Evolutionary conservation across 805 yeast genomes (phyloP), one percentile per base, ranked within the genome.

Genomic region (Ogataea paraovalis): DNA sequence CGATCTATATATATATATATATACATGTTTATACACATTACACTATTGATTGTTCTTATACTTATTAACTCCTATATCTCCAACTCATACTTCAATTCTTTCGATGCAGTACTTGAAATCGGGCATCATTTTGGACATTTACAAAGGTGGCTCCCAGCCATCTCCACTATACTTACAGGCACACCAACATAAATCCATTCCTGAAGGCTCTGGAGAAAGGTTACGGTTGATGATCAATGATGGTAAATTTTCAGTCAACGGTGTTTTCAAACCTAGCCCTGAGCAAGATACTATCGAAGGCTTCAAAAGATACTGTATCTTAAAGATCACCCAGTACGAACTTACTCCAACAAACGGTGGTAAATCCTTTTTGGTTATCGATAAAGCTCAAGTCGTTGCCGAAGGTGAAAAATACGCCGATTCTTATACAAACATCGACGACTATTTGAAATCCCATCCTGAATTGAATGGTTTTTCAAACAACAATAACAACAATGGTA

Each of bases 221-320:
- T 58, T 71, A 12, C 68, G 79, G 55, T 51, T 74, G 44, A 69
- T 79, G 69, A 58, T 80, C 19, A 73, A 76, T 36, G 85, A 80
- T 61, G 83, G 84, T 27, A 61, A 65, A 22, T 76, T 66, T 55
- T 66, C 71, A 25, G 70, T 76, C 43, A 79, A 80, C 54, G 80
- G 79, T 4, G 73, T 80, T 25, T 67, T 78, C 51, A 76, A 81
- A 60, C 79, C 80, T 32, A 73, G 70, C 33, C 58, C 52, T 13
- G 55, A 50, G 16, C 64, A 58, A 41, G 44, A 70, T 68, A 36
- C 53, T 20, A 50, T 58, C 37, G 64, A 59, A 23, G 46, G 53
- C 41, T 62, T 62, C 49, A 48, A 56, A 40, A 59, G 60, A 50
- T 61, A 50, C 48, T 50, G 60, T 34, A 43, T 54, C 46, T 28